phyloP scores from a whole-genome alignment of 1,284 basidiomycete genomes.

The Pseudomicrostroma phylloplanum region DNA sequence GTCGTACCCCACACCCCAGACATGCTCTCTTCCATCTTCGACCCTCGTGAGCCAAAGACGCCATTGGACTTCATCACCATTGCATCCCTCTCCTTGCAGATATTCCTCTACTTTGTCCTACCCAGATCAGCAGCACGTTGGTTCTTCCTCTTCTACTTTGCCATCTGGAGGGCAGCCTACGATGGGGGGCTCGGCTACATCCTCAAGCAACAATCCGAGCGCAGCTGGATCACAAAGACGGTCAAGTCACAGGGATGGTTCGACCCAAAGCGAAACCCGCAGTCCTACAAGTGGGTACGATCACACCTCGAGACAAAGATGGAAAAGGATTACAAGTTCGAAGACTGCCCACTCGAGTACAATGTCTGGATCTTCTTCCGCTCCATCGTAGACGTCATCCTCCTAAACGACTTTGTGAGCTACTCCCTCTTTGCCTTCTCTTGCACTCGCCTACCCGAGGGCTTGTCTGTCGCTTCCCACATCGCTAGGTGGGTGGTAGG shows the following conservation, averaged over 20 bases:
- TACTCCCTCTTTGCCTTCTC: slow-evolving; percentile 81
- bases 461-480: slow-evolving; percentile 68
- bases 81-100: slow-evolving; percentile 68
- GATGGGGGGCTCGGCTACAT: slow-evolving; percentile 90
- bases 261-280: slow-evolving; percentile 64
- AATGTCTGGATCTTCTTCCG: slow-evolving; percentile 79
- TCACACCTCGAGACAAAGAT: slow-evolving; percentile 84
- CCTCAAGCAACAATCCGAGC: slow-evolving; percentile 86
- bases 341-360: slow-evolving; percentile 58
- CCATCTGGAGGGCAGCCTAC: slow-evolving; percentile 86
- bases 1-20: slow-evolving; percentile 91
- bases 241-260: slow-evolving; percentile 79
- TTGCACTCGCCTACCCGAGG: slow-evolving; percentile 69
- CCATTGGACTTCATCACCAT: slow-evolving; percentile 84
- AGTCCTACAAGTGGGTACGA: slow-evolving; percentile 72
- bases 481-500: slow-evolving; percentile 81
- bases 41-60: slow-evolving; percentile 81
- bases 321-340: slow-evolving; percentile 83
- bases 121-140: slow-evolving; percentile 53
- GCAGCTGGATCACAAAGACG: slow-evolving; percentile 80
- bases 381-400: slow-evolving; percentile 85
- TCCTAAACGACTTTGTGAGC: slow-evolving; percentile 81
- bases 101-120: slow-evolving; percentile 65
- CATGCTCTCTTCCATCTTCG: slow-evolving; percentile 81
- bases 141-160: slow-evolving; percentile 80